Percentiles rank a stretch among this genome's conserved stretches.
phyloP scores from a whole-genome alignment of 1,284 basidiomycete species.

The Leccinum variabile region DNA sequence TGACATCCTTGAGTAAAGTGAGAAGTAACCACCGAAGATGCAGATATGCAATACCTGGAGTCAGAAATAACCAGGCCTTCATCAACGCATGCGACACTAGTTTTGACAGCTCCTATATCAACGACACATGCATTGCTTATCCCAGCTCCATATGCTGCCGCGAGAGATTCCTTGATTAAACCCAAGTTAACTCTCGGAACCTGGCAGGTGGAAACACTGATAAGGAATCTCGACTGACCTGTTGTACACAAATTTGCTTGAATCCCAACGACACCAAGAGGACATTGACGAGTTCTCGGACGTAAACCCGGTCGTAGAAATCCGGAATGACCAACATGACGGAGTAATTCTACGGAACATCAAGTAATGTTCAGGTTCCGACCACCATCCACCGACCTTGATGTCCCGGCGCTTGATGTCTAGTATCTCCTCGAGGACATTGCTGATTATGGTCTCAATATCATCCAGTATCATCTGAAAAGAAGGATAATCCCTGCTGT shows the following conservation, averaged over 20 bases:
- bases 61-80: constrained; percentile 90
- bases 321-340: constrained; percentile 93
- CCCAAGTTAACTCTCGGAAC: not conserved
- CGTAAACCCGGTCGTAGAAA: constrained; percentile 83
- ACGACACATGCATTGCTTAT: constrained; percentile 94
- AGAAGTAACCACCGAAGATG: constrained; percentile 3
- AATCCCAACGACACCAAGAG: constrained; percentile 85
- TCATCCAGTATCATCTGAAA: constrained; percentile 74
- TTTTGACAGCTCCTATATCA: constrained; percentile 86
- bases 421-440: constrained; percentile 62
- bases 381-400: constrained; percentile 46
- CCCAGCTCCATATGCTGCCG: constrained; percentile 94
- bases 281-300: constrained; percentile 78
- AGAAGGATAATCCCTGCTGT: constrained; percentile 74
- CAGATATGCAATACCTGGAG: constrained; percentile 62
- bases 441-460: constrained; percentile 68
- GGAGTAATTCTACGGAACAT: constrained; percentile 63
- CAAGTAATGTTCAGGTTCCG: not conserved
- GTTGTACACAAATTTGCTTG: constrained; percentile 87
- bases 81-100: constrained; percentile 91
- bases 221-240: constrained; percentile 48
- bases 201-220: not conserved
- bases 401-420: constrained; percentile 58
- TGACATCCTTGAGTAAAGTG: constrained; percentile 58
- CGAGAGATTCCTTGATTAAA: constrained; percentile 77